These are phyloP conservation scores for Tetradesmus obliquus DNA, from an alignment of 139 green algal genomes.

Conservation along the genomic window DNA sequence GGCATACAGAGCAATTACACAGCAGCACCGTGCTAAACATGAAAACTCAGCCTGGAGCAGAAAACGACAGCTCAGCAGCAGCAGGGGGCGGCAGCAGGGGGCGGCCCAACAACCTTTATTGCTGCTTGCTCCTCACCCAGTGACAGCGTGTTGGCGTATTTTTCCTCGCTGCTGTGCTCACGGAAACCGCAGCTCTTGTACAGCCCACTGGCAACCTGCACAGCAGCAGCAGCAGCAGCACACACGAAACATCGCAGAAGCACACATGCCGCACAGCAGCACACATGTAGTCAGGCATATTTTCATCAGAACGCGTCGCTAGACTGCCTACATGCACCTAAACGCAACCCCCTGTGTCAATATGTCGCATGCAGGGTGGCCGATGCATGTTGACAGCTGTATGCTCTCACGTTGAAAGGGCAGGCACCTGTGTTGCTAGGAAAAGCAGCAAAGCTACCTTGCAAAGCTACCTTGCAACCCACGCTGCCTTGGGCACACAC, in stretches of 20 bases:
- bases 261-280: not conserved
- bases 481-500: not conserved
- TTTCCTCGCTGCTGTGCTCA: constrained; percentile 38
- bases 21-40: no score
- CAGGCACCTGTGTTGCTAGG: no score
- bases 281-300: not conserved
- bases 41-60: no score
- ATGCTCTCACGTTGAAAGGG: no score
- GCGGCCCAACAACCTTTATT: no score
- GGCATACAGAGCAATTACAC: not conserved
- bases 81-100: not conserved
- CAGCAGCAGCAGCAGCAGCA: constrained; percentile 19
- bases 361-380: no score
- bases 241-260: not conserved
- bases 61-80: not conserved
- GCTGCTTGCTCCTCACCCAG: constrained; percentile 14
- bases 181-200: constrained; percentile 62
- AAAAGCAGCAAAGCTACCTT: no score
- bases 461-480: no score
- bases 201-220: constrained; percentile 56
- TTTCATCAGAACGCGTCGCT: not conserved
- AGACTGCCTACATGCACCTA: no score
- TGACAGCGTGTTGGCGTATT: not conserved
- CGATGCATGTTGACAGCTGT: no score
- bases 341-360: no score